phyloP scores from a whole-genome alignment of 305 asterid species.

The Ruellia speciosa region DNA sequence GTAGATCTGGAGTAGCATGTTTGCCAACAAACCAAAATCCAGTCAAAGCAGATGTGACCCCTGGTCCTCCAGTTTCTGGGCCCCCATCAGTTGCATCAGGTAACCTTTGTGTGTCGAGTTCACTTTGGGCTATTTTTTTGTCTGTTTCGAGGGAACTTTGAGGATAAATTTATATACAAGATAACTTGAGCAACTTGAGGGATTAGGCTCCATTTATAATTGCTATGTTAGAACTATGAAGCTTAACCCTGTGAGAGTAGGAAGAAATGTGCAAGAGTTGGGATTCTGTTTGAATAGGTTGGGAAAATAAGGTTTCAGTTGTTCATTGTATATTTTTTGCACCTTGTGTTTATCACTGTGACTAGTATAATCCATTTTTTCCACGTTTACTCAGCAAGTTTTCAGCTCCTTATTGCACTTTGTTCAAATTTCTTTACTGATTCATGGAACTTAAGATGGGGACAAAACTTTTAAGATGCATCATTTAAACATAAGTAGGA shows the following conservation, averaged over 20 bases:
- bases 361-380: neutral
- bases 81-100: constrained; percentile 66
- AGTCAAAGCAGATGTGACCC: constrained; percentile 65
- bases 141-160: too few species aligned
- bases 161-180: too few species aligned
- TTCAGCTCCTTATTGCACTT: constrained; percentile 4
- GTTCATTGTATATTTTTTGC: constrained; percentile 4
- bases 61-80: constrained; percentile 54
- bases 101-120: constrained; percentile 25
- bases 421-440: neutral
- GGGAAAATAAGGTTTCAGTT: constrained; percentile 9
- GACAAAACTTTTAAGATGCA: neutral
- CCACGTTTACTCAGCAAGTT: neutral
- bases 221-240: constrained; percentile 7
- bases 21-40: constrained; percentile 59
- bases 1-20: constrained; percentile 55
- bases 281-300: constrained; percentile 3
- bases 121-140: neutral
- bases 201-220: neutral
- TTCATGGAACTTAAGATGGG: constrained; percentile 5
- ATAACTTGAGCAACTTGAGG: neutral
- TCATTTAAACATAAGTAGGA: neutral
- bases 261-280: constrained; percentile 3
- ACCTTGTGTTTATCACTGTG: neutral
- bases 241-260: constrained; percentile 8